phyloP scores from a whole-genome alignment of 768 basidiomycete species.

The Leccinum incarnatum region DNA sequence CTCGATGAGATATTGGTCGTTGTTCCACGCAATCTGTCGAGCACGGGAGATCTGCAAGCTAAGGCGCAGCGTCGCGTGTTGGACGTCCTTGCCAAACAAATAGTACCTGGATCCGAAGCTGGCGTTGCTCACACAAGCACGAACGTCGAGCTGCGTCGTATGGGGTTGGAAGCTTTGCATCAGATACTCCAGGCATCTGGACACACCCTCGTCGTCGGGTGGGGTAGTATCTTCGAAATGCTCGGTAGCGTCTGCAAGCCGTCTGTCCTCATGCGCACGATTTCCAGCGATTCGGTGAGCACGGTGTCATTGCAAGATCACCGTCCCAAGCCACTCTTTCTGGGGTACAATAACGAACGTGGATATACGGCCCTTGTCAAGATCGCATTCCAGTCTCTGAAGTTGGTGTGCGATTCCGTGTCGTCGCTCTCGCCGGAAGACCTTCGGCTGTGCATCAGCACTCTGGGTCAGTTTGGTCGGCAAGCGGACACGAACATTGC shows the following conservation, averaged over 20 bases:
- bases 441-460: constrained; percentile 84
- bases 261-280: constrained; percentile 34
- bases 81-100: constrained; percentile 80
- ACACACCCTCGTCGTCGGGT: constrained; percentile 88
- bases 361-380: constrained; percentile 77
- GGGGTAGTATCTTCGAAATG: constrained; percentile 93
- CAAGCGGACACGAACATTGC: constrained; percentile 97
- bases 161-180: constrained; percentile 88
- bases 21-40: constrained; percentile 69
- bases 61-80: constrained; percentile 80
- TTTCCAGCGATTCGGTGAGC: constrained; percentile 41
- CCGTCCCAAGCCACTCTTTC: constrained; percentile 45
- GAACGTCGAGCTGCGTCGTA: constrained; percentile 74
- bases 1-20: constrained; percentile 80
- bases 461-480: constrained; percentile 86
- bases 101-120: constrained; percentile 44
- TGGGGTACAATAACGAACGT: constrained; percentile 62
- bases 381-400: constrained; percentile 91
- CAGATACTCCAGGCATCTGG: constrained; percentile 89
- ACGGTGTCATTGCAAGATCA: constrained; percentile 40
- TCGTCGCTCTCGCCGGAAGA: constrained; percentile 77
- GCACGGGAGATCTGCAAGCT: constrained; percentile 58
- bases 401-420: constrained; percentile 90
- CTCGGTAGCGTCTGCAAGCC: constrained; percentile 83
- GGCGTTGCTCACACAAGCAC: constrained; percentile 45